These are phyloP conservation scores for Saccharomycopsis microspora DNA, from an alignment of 805 yeast species.

Conservation along the genomic window DNA sequence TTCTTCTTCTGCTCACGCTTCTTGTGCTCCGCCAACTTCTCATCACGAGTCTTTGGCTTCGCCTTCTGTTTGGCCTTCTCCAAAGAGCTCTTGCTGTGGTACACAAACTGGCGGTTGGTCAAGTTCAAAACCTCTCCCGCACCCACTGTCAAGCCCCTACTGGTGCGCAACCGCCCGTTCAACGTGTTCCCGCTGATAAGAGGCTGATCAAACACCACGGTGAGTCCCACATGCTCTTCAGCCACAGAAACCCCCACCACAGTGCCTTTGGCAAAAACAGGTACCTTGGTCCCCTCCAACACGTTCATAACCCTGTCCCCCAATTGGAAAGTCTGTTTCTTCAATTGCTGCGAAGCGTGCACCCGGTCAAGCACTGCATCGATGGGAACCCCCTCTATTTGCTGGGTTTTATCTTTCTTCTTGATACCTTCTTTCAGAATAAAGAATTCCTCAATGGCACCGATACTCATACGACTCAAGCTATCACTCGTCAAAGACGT, in stretches of 20 bases:
- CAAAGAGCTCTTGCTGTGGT: conserved; percentile 57
- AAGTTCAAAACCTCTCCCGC: conserved; percentile 74
- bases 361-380: conserved; percentile 72
- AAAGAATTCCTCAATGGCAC: conserved; percentile 53
- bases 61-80: conserved; percentile 21
- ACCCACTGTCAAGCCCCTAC: conserved; percentile 77
- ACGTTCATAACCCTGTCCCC: conserved; percentile 89
- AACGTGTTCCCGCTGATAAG: conserved; percentile 73
- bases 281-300: conserved; percentile 81
- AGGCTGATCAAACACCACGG: conserved; percentile 75
- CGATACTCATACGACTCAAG: conserved; percentile 52
- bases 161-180: conserved; percentile 65
- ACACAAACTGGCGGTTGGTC: conserved; percentile 62
- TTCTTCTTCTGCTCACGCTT: conserved; percentile 19
- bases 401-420: conserved; percentile 38
- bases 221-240: conserved; percentile 54
- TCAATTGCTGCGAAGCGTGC: conserved; percentile 51
- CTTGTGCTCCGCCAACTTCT: conserved; percentile 23
- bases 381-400: conserved; percentile 73
- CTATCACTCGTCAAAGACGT: conserved; percentile 74
- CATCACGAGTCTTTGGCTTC: conserved; percentile 2
- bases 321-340: conserved; percentile 63
- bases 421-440: conserved; percentile 34
- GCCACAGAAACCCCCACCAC: conserved; percentile 50
- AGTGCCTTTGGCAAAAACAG: conserved; percentile 80